Base-by-base conservation (phyloP, 176 grass and related monocot genomes). In the Bolboschoenus planiculmis region DNA sequence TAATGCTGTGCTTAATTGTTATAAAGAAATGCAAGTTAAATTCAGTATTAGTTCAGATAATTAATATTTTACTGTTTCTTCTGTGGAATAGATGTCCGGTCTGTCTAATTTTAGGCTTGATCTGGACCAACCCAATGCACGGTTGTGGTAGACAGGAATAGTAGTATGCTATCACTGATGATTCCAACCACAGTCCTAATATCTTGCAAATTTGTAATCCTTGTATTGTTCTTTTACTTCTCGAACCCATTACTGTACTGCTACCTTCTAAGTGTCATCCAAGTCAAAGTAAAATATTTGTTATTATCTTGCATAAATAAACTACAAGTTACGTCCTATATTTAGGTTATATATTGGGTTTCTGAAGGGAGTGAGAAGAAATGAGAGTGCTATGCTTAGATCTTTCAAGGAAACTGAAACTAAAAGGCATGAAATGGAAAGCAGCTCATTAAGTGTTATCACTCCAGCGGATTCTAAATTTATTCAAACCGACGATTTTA, bases 331-430 rank as follows among this genome's bases (percentile, higher is more conserved):
- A 18, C 15, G 13, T 62, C 24, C 1, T 26, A 83, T 48, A 61
- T 43, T 83, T 34, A 83, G 80, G 53, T 46, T 61, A 83, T 83
- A 83, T 83, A 83, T 83, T 67, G 56, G 54, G 33, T 83, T 39
- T 15, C 80, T 83, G 80, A 64, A 62, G 53, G 80, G 56, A 83
- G 43, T 61, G 15, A 83, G 56, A 83, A 61, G 80, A 67, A 64
- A 57, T 14, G 80, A 83, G 56, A 35, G 35, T 83, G 80, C 80
- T 66, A 27, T 83, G 53, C 53, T 83, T 26, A 66, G 42, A 83
- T 46, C 80, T 43, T 40, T 83, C 56, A 67, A 64, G 56, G 80
- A 83, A 62, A 60, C 15, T 58, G 55, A 63, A 81, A 58, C 11
- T 29, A 44, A 58, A 57, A 63, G 35, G n/a, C 51, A 56, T 56